Percentiles rank a stretch among this genome's conserved stretches.
These are phyloP conservation scores for Phytopythium montanum DNA, from an alignment of 352 stramenopile genomes.

Conservation along the genomic window DNA sequence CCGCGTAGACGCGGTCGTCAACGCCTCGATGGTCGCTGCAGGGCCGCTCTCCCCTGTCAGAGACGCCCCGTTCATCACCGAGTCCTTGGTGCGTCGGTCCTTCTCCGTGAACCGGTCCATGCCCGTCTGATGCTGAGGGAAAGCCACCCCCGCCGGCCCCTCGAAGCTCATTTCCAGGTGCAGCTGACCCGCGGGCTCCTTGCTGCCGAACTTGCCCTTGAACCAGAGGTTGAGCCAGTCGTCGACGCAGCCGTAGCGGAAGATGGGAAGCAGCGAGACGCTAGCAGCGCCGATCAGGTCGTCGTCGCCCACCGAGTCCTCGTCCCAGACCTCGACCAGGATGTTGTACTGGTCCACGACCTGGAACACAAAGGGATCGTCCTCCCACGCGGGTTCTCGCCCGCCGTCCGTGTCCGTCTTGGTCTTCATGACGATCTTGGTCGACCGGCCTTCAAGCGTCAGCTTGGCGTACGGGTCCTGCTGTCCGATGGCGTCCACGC, in stretches of 20 bases:
- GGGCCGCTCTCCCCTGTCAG: slow-evolving; percentile 12
- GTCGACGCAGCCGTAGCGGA: slow-evolving; percentile 84
- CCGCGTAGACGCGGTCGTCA: slow-evolving; percentile 11
- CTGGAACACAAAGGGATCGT: slow-evolving; percentile 82
- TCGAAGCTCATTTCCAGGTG: slow-evolving; percentile 88
- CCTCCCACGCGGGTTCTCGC: slow-evolving; percentile 78
- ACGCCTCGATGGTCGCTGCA: slow-evolving; percentile 15
- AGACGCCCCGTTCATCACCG: slow-evolving; percentile 12
- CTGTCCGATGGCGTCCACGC: slow-evolving; percentile 66
- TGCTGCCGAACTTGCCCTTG: slow-evolving; percentile 85
- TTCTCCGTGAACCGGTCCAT: slow-evolving; percentile 76
- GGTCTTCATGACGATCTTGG: slow-evolving; percentile 76
- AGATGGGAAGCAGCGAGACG: slow-evolving; percentile 88
- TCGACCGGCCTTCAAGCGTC: slow-evolving; percentile 65
- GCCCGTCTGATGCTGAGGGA: slow-evolving; percentile 87
- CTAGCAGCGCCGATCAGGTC: slow-evolving; percentile 85
- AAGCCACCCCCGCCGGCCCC: slow-evolving; percentile 73
- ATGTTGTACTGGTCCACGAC: slow-evolving; percentile 93
- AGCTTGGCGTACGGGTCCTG: slow-evolving; percentile 83
- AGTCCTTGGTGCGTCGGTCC: slow-evolving; percentile 70
- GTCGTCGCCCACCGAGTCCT: slow-evolving; percentile 88
- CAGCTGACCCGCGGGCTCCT: slow-evolving; percentile 83
- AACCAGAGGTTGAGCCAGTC: slow-evolving; percentile 88
- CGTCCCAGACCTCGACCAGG: slow-evolving; percentile 88
- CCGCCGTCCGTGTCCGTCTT: slow-evolving; percentile 87